Evolutionary conservation across 352 stramenopile genomes (phyloP), one percentile per base, ranked within the genome.

Genomic region (Pythium phragmitis): DNA sequence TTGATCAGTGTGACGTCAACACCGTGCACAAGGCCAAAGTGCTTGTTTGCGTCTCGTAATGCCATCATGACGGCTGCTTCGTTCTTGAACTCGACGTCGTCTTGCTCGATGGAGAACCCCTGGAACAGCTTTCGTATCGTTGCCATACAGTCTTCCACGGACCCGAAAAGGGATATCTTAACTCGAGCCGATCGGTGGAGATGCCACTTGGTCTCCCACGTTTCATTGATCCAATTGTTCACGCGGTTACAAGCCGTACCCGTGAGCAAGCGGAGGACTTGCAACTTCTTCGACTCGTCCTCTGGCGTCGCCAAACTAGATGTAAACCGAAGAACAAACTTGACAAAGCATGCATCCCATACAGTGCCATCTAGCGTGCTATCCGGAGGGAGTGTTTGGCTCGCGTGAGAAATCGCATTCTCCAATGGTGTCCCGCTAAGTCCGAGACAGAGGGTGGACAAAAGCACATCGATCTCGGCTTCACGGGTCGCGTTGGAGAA

Each of bases 1-100:
- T 59, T 55, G 17, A 78, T 65, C 2, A 78, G 36, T 19, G 72
- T 76, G 39, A 74, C 51, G 48, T 78, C 72, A 0, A 78, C 61
- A 39, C 56, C 47, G 19, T 76, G 72, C 0, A 57, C 60, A 21
- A 78, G 53, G 8, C 61, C 68, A 7, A 56, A 11, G 1, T 58
- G 23, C 13, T 37, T 21, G 14, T 59, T 17, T 9, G 56, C 28
- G n/a, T 68, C 56, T 12, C n/a, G 42, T 11, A 60, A 16, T 4
- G 13, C 33, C 37, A 62, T 47, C 21, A 62, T 21, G 9, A 23
- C 19, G 9, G 36, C 42, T 7, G 41, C 37, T 21, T 60, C 42
- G 4, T 19, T 59, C 17, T 26, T 16, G 60, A 16, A 26, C 30
- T 37, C 21, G 13, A 23, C 7, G 21, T 64, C 65, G 7, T 56